phyloP scores from a whole-genome alignment of 2,329 filamentous ascomycete genomes.

The Fusarium anguioides region DNA sequence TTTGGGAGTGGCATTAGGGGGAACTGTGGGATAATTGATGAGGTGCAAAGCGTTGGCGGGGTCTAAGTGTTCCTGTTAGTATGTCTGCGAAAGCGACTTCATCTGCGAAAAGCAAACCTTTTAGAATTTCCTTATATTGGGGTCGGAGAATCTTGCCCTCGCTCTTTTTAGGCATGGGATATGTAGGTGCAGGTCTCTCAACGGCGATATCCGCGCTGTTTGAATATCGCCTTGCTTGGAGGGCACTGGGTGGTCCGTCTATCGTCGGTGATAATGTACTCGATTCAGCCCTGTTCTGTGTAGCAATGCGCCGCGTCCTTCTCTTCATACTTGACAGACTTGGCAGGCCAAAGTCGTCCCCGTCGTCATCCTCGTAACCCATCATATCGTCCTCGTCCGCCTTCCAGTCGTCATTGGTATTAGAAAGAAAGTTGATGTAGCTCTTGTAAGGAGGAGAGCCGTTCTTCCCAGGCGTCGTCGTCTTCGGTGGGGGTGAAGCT shows the following conservation, averaged over 20 bases:
- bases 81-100: not conserved
- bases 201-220: constrained; percentile 95
- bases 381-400: constrained; percentile 81
- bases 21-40: constrained; percentile 84
- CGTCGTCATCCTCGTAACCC: constrained; percentile 85
- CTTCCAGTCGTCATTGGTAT: constrained; percentile 85
- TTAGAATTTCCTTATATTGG: constrained; percentile 96
- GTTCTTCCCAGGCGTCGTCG: constrained; percentile 62
- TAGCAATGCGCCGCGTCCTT: constrained; percentile 67
- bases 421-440: constrained; percentile 84
- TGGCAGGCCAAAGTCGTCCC: constrained; percentile 94
- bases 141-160: constrained; percentile 96
- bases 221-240: constrained; percentile 70
- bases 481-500: constrained; percentile 65
- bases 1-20: constrained; percentile 79
- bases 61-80: constrained; percentile 55
- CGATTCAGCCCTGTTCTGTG: constrained; percentile 51
- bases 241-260: constrained; percentile 53
- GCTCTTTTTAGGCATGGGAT: constrained; percentile 87
- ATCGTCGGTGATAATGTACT: constrained; percentile 51
- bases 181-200: constrained; percentile 83
- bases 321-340: constrained; percentile 92
- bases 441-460: constrained; percentile 73
- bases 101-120: constrained; percentile 58
- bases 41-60: constrained; percentile 95